phyloP scores from a whole-genome alignment of 2,329 filamentous ascomycete species.

The Aspergillus felis region DNA sequence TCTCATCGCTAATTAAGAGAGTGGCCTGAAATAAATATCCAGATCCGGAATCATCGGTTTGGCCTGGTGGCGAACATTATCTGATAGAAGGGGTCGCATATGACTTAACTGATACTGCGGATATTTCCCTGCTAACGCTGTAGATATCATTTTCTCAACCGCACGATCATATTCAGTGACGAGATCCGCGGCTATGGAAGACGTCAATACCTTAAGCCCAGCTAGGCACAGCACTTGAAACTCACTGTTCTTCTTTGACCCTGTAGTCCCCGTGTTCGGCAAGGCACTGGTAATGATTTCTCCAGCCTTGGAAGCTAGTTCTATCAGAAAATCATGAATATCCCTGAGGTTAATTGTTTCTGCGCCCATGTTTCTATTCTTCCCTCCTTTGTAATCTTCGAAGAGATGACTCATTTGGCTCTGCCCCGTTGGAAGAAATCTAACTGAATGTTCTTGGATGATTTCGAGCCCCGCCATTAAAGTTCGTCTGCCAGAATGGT shows the following conservation, averaged over 20 bases:
- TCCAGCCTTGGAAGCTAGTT: constrained; percentile 39
- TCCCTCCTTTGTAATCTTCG: not conserved
- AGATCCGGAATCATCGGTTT: not conserved
- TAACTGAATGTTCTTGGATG: not conserved
- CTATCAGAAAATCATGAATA: constrained; percentile 42
- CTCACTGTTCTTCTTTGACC: constrained; percentile 47
- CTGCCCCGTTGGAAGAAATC: not conserved
- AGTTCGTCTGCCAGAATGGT: not conserved
- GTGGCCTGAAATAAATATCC: not conserved
- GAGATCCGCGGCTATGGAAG: constrained; percentile 51
- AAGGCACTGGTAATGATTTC: constrained; percentile 42
- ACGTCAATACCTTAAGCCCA: not conserved
- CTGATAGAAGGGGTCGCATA: not conserved
- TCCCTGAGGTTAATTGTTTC: constrained; percentile 24
- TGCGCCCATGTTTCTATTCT: not conserved
- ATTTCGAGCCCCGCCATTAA: not conserved
- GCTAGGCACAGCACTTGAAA: not conserved
- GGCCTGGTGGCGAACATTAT: not conserved
- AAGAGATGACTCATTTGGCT: not conserved
- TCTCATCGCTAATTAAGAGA: not conserved
- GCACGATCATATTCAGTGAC: constrained; percentile 62
- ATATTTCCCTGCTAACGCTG: constrained; percentile 48
- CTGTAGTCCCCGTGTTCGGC: constrained; percentile 33
- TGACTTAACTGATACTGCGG: constrained; percentile 48
- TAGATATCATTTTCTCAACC: constrained; percentile 56